Percentiles rank a stretch among this genome's conserved stretches.
Conservation (phyloP, 2,329 filamentous ascomycete genomes). For the Colletotrichum higginsianum region DNA sequence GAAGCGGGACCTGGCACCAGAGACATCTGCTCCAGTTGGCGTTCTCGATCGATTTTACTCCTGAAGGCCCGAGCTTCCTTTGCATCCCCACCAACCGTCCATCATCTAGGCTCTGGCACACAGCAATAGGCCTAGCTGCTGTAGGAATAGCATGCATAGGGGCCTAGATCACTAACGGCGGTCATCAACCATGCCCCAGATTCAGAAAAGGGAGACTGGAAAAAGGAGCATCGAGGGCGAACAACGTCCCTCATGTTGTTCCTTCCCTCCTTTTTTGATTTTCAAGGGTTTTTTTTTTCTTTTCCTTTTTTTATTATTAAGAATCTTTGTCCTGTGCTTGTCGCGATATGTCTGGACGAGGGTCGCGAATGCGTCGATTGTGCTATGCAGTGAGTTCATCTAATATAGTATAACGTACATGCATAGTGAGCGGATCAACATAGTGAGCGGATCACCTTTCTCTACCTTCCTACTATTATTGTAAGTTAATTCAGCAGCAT, state of each 20-base stretch:
- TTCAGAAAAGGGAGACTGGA: constrained; percentile 28
- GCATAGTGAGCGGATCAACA: too few relatives aligned
- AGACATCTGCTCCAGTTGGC: constrained; percentile 15
- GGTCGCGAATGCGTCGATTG: not conserved
- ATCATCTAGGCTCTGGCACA: constrained; percentile 29
- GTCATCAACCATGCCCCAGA: constrained; percentile 28
- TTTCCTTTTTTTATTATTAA: too few relatives aligned
- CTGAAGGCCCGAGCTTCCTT: constrained; percentile 16
- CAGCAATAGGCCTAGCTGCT: constrained; percentile 20
- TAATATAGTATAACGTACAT: not conserved
- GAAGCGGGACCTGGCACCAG: constrained; percentile 24
- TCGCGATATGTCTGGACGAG: not conserved
- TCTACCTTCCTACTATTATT: too few relatives aligned
- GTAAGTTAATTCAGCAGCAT: too few relatives aligned
- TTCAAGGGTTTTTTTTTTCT: too few relatives aligned
- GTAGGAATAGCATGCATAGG: constrained; percentile 33
- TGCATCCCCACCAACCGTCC: constrained; percentile 23
- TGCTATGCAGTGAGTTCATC: not conserved
- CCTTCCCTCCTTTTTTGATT: too few relatives aligned
- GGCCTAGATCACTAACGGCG: constrained; percentile 23
- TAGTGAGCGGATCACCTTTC: too few relatives aligned
- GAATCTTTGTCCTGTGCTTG: not conserved
- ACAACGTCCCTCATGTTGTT: too few relatives aligned
- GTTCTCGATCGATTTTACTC: not conserved
- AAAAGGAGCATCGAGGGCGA: constrained; percentile 5